Evolutionary conservation across 805 yeast genomes (phyloP), one percentile per base, ranked within the genome.

Genomic region (Kodamaea kakaduensis): DNA sequence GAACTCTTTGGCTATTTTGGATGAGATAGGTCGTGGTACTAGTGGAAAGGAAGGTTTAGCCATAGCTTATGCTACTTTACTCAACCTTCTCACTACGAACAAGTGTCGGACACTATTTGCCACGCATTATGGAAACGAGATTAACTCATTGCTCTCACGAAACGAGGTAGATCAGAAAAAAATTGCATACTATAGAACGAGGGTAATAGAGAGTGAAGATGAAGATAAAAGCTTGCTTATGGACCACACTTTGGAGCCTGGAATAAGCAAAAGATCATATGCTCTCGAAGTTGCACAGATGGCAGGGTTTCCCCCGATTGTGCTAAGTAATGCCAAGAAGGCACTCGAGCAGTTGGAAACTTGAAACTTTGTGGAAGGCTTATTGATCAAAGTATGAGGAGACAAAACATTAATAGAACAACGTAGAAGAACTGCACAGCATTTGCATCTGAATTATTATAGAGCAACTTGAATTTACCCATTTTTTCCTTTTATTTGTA

Each of bases 31-130:
- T 0, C 71, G 72, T 40, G 78, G 78, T 0, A 73, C 47, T 9
- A 82, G 94, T 37, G 81, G 86, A 0, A 67, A 65, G 34, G 96
- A 88, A 59, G 96, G 96, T 1, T 65, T 84, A 3, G 83, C 95
- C 1, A 78, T 88, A 36, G 95, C 96, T 1, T 85, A 68, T 62
- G 89, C 94, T 0, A 71, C 89, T 0, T 56, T 88, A 31, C 56
- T 73, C 25, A 74, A 78, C 49, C 58, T 88, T 36, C 45, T 75
- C 9, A 55, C 61, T 14, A 54, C 54, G 3, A 84, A 80, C 44
- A 66, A 73, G 45, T 81, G 93, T 47, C 69, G 90, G 17, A 70
- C 89, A 0, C 60, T 88, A n/a, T 88, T 88, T 67, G 96, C 96
- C 1, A 88, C 96, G 0, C 96, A 88, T 64, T 88, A 79, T 58